Evolutionary conservation across 2,329 filamentous ascomycete genomes (phyloP).

Genomic region (Verticillium isaacii): DNA sequence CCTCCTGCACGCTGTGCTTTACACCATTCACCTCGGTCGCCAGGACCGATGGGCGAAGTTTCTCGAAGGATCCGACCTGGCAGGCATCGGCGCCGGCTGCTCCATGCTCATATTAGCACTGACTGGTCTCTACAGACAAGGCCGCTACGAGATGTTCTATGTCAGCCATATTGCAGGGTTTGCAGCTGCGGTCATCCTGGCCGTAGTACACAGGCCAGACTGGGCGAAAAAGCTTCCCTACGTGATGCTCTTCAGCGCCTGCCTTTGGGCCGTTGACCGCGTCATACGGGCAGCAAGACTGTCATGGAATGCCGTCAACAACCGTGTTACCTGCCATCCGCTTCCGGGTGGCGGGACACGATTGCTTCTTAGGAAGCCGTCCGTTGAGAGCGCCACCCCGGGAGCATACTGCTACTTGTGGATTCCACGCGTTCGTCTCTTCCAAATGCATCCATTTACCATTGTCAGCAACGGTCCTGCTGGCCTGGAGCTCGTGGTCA

Average conservation of each 20-base stretch:
- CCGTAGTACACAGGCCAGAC: constrained; percentile 38
- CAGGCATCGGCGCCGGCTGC: constrained; percentile 29
- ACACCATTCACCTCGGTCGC: constrained; percentile 23
- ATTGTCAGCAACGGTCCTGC: constrained; percentile 37
- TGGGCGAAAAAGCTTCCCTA: constrained; percentile 29
- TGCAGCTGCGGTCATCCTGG: constrained; percentile 31
- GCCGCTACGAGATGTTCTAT: constrained; percentile 44
- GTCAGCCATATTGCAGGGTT: constrained; percentile 37
- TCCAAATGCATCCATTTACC: constrained; percentile 53
- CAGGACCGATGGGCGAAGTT: constrained; percentile 16
- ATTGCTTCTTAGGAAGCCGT: constrained; percentile 38
- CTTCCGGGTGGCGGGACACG: constrained; percentile 39
- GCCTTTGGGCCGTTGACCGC: constrained; percentile 40
- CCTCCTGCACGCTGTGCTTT: constrained; percentile 30
- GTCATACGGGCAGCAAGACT: constrained; percentile 26
- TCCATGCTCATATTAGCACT: constrained; percentile 26
- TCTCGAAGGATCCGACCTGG: constrained; percentile 21
- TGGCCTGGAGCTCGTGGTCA: constrained; percentile 43
- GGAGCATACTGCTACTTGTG: constrained; percentile 47
- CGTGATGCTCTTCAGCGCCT: constrained; percentile 30
- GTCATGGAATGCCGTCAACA: constrained; percentile 29
- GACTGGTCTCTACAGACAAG: constrained; percentile 23
- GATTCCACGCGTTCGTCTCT: constrained; percentile 45
- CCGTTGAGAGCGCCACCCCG: constrained; percentile 18
- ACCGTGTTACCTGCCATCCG: constrained; percentile 33